Base-by-base conservation (phyloP, 352 stramenopile species). In the Phytophthora niederhauseri region DNA sequence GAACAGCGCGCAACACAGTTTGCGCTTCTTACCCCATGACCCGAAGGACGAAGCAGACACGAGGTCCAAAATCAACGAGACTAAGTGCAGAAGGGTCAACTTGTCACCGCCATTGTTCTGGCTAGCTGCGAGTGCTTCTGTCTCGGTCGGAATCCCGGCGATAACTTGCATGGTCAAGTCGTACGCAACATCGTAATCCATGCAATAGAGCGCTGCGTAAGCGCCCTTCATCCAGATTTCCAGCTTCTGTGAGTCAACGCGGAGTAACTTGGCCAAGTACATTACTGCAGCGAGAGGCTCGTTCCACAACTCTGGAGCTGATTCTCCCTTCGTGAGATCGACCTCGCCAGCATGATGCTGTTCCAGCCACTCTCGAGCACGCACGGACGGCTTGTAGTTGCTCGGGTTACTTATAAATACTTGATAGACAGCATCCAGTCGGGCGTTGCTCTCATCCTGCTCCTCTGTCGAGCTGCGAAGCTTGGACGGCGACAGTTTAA, bases 31-130 rank as follows among this genome's bases (percentile, higher is more conserved):
- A 19, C 51, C 50, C 81, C 81, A 92, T 5, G 79, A 91, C 4
- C 61, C 49, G 58, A 92, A 92, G 1, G 82, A 85, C 41, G 84
- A 81, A 5, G 81, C 73, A 20, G 81, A 91, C 5, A 90, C 74
- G 30, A 92, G 65, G 51, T 94, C 86, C 9, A 94, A 60, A 30
- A 91, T 80, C 4, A 94, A 64, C 14, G 86, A 91, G 17, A 91
- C 52, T 28, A 93, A 51, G 34, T 85, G 68, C n/a, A 76, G 38
- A 26, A 89, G 66, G 20, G 72, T 78, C 2, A 82, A 60, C 6
- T 70, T 61, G 24, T 79, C 64, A 1, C 30, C 46, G 57, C 12
- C 72, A 22, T 53, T 38, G 12, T 17, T 62, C 14, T 53, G 34
- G 22, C 43, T 62, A 14, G 22, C 52, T 50, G 28, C 14, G 24